Base-by-base conservation (phyloP, 768 basidiomycete genomes). In the Chalciporus chontae region DNA sequence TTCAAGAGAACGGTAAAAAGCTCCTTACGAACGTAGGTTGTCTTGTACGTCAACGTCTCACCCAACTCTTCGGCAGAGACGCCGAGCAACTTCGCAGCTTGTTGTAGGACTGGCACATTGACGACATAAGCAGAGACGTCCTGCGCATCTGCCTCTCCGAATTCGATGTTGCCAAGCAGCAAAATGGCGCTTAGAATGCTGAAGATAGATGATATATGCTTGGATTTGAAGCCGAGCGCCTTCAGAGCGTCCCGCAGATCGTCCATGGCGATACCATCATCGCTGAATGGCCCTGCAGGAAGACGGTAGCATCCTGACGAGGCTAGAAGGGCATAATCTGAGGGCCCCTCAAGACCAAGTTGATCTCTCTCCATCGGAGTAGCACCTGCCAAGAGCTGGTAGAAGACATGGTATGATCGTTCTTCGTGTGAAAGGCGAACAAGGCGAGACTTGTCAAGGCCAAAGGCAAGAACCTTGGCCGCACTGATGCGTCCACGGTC, bases 321-420 rank as follows among this genome's bases (percentile, higher is more conserved):
- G 0, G 80, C 76, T 21, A 85, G 71, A 8, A 85, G 72, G 15
- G 74, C 69, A 52, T 84, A 84, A 45, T 78, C 78, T 1, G 79
- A 78, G 0, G 80, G 74, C 14, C 80, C 82, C 54, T 84, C 82
- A 21, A 84, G 64, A 32, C 70, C 68, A 50, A 79, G 71, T 26
- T 58, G 50, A 51, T 84, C 83, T 26, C 81, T 71, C 55, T 84
- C 80, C 29, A 71, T 62, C 19, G 79, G 76, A 11, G 70, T 74
- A 38, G 81, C 80, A 26, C 82, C 82, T 24, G 83, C 78, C 32
- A 84, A 65, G 45, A 84, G 71, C 57, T 84, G 82, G 64, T 84
- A 84, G 65, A 84, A 84, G 34, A 84, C 72, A 56, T 84, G 83
- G 63, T 77, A 84, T 19, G 78, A 74, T n/a, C 82, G 73, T 55